Base-by-base conservation (phyloP, 805 yeast genomes). In the Hanseniaspora mollemarum region DNA sequence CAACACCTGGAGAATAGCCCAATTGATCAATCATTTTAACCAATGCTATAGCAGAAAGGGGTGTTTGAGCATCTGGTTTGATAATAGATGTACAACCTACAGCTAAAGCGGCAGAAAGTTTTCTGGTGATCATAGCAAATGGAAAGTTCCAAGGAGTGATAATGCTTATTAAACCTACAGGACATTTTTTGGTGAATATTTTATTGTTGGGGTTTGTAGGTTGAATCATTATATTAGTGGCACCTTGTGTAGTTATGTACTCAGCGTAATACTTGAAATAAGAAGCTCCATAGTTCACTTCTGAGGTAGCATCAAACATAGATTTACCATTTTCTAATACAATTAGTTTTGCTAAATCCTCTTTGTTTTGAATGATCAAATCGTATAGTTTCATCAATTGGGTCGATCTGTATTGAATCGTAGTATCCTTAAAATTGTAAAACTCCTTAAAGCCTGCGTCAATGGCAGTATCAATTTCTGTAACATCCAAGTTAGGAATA, bases 261-360 rank as follows among this genome's bases (percentile, higher is more conserved):
- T 76, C 81, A 29, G 94, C 72, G 61, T 79, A 88, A 96, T 96
- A 88, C 61, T 86, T 87, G 63, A 85, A 83, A 65, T 83, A 87
- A 6, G 84, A 75, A 3, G 83, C 82, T 26, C 77, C 80, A 56
- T 77, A 77, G 57, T 70, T 74, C 53, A 76, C 61, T 58, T 78
- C 82, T 49, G 80, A 80, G 10, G 59, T 59, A 8, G 80, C 73
- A 56, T 77, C 82, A 37, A 72, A 60, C 41, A 74, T 61, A 13
- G 78, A 67, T 60, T 77, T 77, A 54, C 83, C 82, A 58, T 77
- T 78, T 62, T 78, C 83, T 76, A 75, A 75, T 25, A 80, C 68
- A 39, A 76, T 60, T 49, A 78, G 67, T 46, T 72, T 71, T 15
- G 77, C 82, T 60, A 78, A 68, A 59, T 78, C 82, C 24, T 76